Evolutionary conservation across 2,329 filamentous ascomycete species (phyloP), one percentile per base, ranked within the genome.

Genomic region (Curvularia sp.): DNA sequence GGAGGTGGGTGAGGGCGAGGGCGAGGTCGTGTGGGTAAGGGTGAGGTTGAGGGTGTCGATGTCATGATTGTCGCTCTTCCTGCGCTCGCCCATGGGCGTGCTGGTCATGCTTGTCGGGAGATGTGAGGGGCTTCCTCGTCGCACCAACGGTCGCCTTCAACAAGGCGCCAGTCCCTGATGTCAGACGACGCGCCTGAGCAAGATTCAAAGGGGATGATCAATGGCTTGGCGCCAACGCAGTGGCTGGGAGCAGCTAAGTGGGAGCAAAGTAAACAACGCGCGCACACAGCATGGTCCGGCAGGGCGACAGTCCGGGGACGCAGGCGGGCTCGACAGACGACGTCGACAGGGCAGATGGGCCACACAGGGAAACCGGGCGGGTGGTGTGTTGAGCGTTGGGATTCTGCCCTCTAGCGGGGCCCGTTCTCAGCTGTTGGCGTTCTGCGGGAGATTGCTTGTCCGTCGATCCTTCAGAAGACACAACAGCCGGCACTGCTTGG

Each of bases 41-140:
- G 41, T 46, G 47, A 34, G 23, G 48, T 36, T 46, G 47, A 28
- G 28, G 23, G 47, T 39, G 45, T 32, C 47, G 39, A 19, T 54
- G 52, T 9, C 58, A 55, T 73, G 66, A 69, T 74, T 66, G 70
- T 68, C 62, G 63, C 61, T 69, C 60, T 60, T 59, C 43, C 61
- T 68, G 60, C 65, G 66, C 55, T 76, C 73, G 52, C 63, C 68
- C 66, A 70, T 66, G 68, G 72, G 59, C 60, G 43, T 64, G 68
- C 66, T 63, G 61, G 65, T 66, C 73, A 76, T 76, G 54, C 67
- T 68, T 63, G 41, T 34, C 42, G 53, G 58, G 38, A 38, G 32
- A 52, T 57, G 53, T 53, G 60, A 66, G 65, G 63, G 65, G 56
- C 53, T 30, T 62, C 57, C 60, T 63, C 57, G 67, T 66, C 61